Conservation (phyloP, 495 filamentous ascomycete species). For the Podospora conica region DNA sequence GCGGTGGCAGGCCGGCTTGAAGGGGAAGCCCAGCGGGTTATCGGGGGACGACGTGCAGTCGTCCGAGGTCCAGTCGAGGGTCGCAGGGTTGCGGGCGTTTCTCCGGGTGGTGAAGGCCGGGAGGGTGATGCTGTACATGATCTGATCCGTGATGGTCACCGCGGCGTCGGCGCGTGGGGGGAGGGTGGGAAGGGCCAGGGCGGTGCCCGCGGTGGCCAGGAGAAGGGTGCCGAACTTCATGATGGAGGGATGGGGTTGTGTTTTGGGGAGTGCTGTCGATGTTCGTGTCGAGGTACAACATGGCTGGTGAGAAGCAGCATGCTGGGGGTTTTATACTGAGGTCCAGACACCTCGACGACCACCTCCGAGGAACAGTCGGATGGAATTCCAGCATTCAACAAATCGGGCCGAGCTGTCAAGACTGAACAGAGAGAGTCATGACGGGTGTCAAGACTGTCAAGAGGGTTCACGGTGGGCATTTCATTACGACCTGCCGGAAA, state of each 20-base stretch:
- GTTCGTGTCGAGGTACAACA: neutral
- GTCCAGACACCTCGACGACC: neutral
- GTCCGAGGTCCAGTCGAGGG: conserved; percentile 38
- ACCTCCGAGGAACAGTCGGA: neutral
- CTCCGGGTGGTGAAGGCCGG: conserved; percentile 26
- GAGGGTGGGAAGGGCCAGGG: conserved; percentile 18
- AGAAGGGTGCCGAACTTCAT: conserved; percentile 29
- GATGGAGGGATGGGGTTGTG: neutral
- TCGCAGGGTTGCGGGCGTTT: conserved; percentile 25
- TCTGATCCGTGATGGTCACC: conserved; percentile 30
- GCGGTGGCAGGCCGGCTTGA: conserved; percentile 36
- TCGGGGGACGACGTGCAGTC: conserved; percentile 40
- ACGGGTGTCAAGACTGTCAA: neutral
- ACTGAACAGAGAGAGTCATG: no score
- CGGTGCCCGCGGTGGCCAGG: conserved; percentile 14
- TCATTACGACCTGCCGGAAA: neutral
- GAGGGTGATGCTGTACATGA: conserved; percentile 31
- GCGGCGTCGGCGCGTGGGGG: conserved; percentile 1
- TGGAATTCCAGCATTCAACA: neutral
- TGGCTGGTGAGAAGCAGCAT: neutral
- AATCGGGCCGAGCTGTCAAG: neutral
- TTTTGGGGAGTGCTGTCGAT: neutral
- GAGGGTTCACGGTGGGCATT: neutral
- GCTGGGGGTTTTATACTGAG: neutral
- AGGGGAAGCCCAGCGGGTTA: conserved; percentile 41